A percentile compares a stretch with the other conserved stretches of the same genome.
phyloP scores from a whole-genome alignment of 345 rosid species.

The Psidium friedrichsthalianum region DNA sequence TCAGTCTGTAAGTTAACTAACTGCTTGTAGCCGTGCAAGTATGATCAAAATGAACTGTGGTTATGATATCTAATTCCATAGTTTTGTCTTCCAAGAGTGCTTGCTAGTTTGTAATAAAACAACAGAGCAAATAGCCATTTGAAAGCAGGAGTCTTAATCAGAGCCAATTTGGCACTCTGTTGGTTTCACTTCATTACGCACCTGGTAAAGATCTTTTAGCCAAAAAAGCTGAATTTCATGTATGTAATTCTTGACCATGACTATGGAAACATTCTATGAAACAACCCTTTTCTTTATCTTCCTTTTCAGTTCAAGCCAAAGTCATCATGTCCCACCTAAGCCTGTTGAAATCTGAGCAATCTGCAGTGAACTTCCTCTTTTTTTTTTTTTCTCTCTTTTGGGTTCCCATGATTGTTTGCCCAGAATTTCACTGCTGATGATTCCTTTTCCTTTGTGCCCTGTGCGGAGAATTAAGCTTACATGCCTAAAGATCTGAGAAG shows the following conservation, averaged over 20 bases:
- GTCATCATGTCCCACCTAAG: not conserved
- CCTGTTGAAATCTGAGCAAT: not conserved
- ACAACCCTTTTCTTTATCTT: not conserved
- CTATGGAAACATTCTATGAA: not conserved
- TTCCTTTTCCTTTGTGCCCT: not conserved
- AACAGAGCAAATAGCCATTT: not conserved
- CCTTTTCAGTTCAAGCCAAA: not conserved
- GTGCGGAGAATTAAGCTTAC: constrained; percentile 11
- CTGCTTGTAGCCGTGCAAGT: not conserved
- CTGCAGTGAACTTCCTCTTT: not conserved
- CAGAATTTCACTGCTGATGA: not conserved
- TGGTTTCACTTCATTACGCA: not conserved
- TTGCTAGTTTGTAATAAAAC: not conserved
- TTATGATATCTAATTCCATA: not conserved
- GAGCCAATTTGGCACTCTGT: not conserved
- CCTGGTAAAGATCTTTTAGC: not conserved
- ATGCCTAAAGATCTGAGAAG: constrained; percentile 27
- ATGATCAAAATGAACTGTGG: not conserved
- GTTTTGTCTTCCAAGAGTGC: not conserved
- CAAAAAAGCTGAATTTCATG: not conserved
- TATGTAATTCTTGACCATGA: not conserved
- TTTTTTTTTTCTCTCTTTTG: not conserved
- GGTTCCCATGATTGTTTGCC: not conserved
- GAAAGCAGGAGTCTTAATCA: not conserved
- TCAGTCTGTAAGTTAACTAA: not conserved